These are phyloP conservation scores for Cercospora janseana DNA, from an alignment of 2,329 filamentous ascomycete genomes.

Conservation along the genomic window DNA sequence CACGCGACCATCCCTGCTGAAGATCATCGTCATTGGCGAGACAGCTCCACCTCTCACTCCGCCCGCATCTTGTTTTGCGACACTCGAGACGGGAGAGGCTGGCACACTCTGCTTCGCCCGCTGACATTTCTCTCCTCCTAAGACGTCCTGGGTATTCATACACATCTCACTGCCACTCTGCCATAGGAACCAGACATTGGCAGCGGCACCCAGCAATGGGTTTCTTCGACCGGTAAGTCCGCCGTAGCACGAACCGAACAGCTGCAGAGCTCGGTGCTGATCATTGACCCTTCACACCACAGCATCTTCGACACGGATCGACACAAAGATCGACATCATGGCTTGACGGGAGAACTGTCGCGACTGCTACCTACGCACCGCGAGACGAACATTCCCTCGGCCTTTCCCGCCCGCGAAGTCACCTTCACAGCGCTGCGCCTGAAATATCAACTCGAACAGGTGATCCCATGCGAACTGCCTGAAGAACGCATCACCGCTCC, in stretches of 20 bases:
- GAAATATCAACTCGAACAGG: conserved; percentile 85
- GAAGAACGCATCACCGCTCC: conserved; percentile 70
- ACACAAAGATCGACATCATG: conserved; percentile 40
- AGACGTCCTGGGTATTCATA: no score
- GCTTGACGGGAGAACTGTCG: conserved; percentile 44
- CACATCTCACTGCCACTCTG: neutral
- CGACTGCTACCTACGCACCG: conserved; percentile 63
- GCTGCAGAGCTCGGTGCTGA: neutral
- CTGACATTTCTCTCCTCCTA: neutral
- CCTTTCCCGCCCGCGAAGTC: conserved; percentile 73
- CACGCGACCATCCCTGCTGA: conserved; percentile 8
- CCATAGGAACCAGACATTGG: neutral
- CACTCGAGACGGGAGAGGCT: conserved; percentile 5
- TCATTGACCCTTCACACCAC: neutral
- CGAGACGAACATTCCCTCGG: conserved; percentile 57
- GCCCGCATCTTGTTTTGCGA: conserved; percentile 1
- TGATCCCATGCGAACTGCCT: conserved; percentile 86
- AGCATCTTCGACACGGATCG: conserved; percentile 30
- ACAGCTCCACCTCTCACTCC: neutral
- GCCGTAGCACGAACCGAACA: neutral
- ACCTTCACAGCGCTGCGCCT: conserved; percentile 87
- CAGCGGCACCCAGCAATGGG: conserved; percentile 8
- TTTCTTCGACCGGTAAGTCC: conserved; percentile 15
- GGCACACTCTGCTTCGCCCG: neutral
- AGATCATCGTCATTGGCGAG: conserved; percentile 3